Conservation (phyloP, 176 grass and related monocot genomes). For the Musa acuminata region DNA sequence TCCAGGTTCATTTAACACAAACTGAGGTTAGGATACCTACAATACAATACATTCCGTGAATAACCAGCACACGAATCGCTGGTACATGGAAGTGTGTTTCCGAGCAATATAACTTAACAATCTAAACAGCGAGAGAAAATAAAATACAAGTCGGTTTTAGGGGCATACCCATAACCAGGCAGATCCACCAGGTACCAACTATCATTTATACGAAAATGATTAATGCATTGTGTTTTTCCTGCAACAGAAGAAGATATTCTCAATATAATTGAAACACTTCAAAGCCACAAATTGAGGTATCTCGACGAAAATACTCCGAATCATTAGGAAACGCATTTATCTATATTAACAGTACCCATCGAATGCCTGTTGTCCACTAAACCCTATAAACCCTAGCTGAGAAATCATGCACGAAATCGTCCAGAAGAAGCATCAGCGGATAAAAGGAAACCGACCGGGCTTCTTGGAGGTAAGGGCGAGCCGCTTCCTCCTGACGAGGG, state of each 20-base stretch:
- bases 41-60: neutral
- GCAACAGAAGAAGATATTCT: slow-evolving; percentile 23
- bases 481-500: slow-evolving; percentile 72
- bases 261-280: too few relatives aligned
- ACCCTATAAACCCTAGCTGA: slow-evolving; percentile 1
- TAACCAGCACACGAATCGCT: neutral
- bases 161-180: slow-evolving; percentile 83
- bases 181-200: slow-evolving; percentile 96
- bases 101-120: neutral
- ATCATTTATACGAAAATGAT: slow-evolving; percentile 97
- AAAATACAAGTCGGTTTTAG: neutral
- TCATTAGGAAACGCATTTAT: too few relatives aligned
- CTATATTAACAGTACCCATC: too few relatives aligned
- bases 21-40: neutral
- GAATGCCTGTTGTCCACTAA: slow-evolving; percentile 13
- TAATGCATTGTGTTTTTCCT: slow-evolving; percentile 96
- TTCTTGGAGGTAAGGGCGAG: slow-evolving; percentile 95
- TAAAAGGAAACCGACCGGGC: slow-evolving; percentile 41
- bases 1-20: neutral
- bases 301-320: too few relatives aligned
- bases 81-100: neutral
- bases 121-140: neutral
- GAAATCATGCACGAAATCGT: neutral
- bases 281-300: too few relatives aligned
- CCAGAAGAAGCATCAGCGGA: slow-evolving; percentile 2